Evolutionary conservation across 192 early-diverging fungal genomes (phyloP).

Genomic region (Cladochytrium replicatum): DNA sequence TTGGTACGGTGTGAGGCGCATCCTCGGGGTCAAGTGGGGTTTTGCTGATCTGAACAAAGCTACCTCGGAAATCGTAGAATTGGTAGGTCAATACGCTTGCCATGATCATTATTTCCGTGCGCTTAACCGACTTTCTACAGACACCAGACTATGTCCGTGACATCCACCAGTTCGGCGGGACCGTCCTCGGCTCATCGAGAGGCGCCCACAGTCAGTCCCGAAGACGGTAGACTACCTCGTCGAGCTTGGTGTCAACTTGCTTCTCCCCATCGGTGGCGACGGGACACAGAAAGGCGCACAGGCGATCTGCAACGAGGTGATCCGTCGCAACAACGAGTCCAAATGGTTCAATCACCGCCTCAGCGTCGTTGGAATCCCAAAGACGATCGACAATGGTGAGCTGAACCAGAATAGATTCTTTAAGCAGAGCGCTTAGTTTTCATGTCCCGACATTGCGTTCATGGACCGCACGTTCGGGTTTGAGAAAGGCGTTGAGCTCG

Average conservation of each 20-base stretch:
- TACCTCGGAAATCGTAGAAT: too few species aligned
- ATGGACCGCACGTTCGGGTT: conserved; percentile 25
- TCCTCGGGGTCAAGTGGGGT: conserved; percentile 15
- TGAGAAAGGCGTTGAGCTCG: conserved; percentile 22
- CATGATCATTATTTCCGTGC: not conserved
- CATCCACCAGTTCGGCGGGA: conserved; percentile 18
- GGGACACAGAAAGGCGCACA: conserved; percentile 23
- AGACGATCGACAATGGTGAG: not conserved
- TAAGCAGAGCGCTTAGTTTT: conserved; percentile 16
- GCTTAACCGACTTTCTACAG: not conserved
- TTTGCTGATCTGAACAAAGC: conserved; percentile 13
- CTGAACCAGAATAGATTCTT: not conserved
- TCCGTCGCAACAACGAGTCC: conserved; percentile 3
- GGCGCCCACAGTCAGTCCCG: conserved; percentile 13
- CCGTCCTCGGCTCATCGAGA: conserved; percentile 12
- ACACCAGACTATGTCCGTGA: conserved; percentile 12
- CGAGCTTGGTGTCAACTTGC: conserved; percentile 11
- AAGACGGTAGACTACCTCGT: conserved; percentile 18
- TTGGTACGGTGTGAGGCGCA: conserved; percentile 14
- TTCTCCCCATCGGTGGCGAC: conserved; percentile 26
- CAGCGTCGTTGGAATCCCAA: conserved; percentile 24
- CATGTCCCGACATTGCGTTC: conserved; percentile 23
- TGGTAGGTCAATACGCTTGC: too few species aligned
- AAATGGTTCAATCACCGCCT: too few species aligned
- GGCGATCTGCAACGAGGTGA: conserved; percentile 12